Evolutionary conservation across 2,329 filamentous ascomycete genomes (phyloP).

Genomic region (Fusarium sp.): DNA sequence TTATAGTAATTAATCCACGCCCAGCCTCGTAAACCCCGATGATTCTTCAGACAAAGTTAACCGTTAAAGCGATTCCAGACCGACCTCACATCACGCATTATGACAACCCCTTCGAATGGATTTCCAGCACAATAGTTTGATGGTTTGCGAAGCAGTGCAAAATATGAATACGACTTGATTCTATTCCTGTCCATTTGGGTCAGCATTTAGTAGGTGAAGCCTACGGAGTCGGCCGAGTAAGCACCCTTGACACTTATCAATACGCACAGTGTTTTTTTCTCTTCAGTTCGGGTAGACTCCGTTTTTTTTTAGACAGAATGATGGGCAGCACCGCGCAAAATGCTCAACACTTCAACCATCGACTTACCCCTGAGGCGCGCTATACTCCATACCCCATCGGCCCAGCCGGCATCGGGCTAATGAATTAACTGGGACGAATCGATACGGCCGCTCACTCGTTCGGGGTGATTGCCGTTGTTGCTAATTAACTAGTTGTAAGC

Average conservation of each 20-base stretch:
- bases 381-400: constrained; percentile 39
- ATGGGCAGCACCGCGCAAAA: constrained; percentile 26
- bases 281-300: constrained; percentile 27
- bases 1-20: constrained; percentile 1
- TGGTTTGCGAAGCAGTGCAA: constrained; percentile 5
- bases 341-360: constrained; percentile 6
- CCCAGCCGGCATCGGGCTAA: constrained; percentile 39
- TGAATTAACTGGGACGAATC: constrained; percentile 25
- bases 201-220: constrained; percentile 21
- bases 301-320: constrained; percentile 28
- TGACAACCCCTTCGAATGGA: not conserved
- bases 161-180: constrained; percentile 13
- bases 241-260: not conserved
- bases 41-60: constrained; percentile 8
- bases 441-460: constrained; percentile 22
- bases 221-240: constrained; percentile 42
- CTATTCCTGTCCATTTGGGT: constrained; percentile 25
- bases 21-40: constrained; percentile 20
- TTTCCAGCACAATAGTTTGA: constrained; percentile 5
- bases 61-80: not conserved
- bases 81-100: constrained; percentile 1
- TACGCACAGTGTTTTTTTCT: constrained; percentile 35
- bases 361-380: constrained; percentile 41
- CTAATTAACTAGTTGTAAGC: constrained; percentile 44
- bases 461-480: constrained; percentile 13